Evolutionary conservation across 768 basidiomycete genomes (phyloP), one percentile per base, ranked within the genome.

Genomic region (Suillus paluster): DNA sequence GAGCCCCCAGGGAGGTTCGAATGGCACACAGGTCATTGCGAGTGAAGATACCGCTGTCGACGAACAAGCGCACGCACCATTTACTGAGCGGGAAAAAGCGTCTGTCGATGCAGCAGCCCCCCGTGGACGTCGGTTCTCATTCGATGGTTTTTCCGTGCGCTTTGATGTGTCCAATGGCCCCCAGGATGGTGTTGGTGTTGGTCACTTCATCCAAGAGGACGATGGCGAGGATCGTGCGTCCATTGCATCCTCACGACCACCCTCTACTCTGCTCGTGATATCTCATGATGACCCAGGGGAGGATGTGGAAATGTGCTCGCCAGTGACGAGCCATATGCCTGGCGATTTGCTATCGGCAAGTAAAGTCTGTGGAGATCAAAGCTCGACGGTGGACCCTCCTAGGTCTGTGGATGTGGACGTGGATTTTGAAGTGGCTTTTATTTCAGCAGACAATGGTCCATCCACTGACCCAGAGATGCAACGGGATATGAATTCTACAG

Each of bases 271-370:
- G 52, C 21, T 53, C 57, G 25, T 53, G 23, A 19, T 30, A 39
- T 19, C 10, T 33, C 58, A 41, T n/a, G 30, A 39, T 12, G 30
- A 42, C 52, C 41, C 58, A 57, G n/a, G 15, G 21, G 58, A 57
- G 5, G 64, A 63, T 36, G 57, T 63, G 57, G 58, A 39, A 25
- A 60, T 60, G 45, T 63, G 54, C 34, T 48, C 62, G 23, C 57
- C 64, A 54, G 8, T 55, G 54, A 25, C 54, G 38, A 55, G 25
- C 17, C 25, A 11, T 23, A 54, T 54, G 53, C 10, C 53, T 3
- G 11, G 25, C 6, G 38, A 19, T 21, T 41, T 11, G 54, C 54
- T 27, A 39, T 27, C 39, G 19, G 21, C 23, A 7, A 25, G 38
- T 55, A 38, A 55, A 39, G 23, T 39, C 38, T 55, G 23, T 39